Conservation (phyloP, 2,329 filamentous ascomycete genomes). For the Pleomassaria siparia region DNA sequence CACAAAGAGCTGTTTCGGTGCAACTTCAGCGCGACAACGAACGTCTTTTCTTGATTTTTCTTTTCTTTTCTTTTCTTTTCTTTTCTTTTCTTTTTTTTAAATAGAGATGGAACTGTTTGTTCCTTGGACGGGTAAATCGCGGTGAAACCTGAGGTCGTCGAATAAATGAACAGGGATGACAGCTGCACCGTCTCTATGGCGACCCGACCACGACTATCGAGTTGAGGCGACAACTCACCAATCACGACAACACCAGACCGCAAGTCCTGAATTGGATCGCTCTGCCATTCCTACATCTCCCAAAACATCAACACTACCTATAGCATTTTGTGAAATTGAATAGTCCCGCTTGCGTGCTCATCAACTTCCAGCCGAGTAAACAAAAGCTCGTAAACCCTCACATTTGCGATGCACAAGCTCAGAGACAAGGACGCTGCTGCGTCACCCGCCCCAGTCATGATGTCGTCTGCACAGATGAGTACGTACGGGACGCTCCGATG, state of each 20-base stretch:
- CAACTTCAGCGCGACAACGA: too few relatives aligned
- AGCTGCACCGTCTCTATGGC: conserved; percentile 22
- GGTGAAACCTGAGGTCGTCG: too few relatives aligned
- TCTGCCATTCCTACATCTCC: neutral
- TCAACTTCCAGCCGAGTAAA: conserved; percentile 17
- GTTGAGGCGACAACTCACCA: conserved; percentile 22
- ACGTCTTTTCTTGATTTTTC: too few relatives aligned
- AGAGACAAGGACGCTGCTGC: conserved; percentile 40
- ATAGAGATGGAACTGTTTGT: too few relatives aligned
- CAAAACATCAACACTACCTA: neutral
- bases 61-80: too few relatives aligned
- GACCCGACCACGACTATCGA: conserved; percentile 27
- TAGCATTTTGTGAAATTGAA: neutral
- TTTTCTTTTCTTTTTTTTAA: too few relatives aligned
- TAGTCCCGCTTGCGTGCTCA: neutral
- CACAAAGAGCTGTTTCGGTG: too few relatives aligned
- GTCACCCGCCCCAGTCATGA: conserved; percentile 40
- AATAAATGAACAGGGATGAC: conserved; percentile 15
- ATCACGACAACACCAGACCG: conserved; percentile 36
- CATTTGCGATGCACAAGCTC: conserved; percentile 33
- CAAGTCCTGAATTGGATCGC: conserved; percentile 17
- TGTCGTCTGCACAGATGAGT: conserved; percentile 44
- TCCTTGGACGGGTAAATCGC: too few relatives aligned
- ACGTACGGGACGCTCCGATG: conserved; percentile 27
- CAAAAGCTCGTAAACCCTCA: conserved; percentile 18